A percentile compares a stretch with the other conserved stretches of the same genome.
Conservation (phyloP, 176 grass and related monocot genomes). For the Microstegium vimineum region DNA sequence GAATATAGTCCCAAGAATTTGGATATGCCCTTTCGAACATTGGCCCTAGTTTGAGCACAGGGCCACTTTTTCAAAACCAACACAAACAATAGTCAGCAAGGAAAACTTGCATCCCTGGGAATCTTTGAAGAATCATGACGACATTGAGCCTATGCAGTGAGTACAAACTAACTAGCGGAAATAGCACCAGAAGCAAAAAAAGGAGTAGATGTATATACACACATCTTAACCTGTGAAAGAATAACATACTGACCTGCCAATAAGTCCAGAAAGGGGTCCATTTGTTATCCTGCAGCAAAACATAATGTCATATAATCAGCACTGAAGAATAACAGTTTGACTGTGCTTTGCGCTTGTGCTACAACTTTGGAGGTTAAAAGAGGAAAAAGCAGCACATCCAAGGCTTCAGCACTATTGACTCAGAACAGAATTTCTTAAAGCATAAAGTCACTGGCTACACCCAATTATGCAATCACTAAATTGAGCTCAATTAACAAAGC, state of each 20-base stretch:
- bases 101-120: not conserved
- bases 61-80: not conserved
- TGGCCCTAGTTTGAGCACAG: not conserved
- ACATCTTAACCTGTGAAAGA: constrained; percentile 12
- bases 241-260: constrained; percentile 71
- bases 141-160: not conserved
- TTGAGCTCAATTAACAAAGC: constrained; percentile 2
- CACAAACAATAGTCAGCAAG: not conserved
- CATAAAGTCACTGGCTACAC: not conserved
- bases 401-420: not conserved
- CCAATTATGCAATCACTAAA: not conserved
- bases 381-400: not conserved
- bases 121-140: not conserved
- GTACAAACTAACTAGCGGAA: not conserved
- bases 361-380: not conserved
- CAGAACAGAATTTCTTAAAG: constrained; percentile 7
- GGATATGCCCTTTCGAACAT: not conserved
- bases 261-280: constrained; percentile 95
- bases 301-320: not conserved
- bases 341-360: not conserved
- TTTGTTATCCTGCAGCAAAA: constrained; percentile 82
- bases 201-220: not conserved
- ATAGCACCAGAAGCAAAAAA: not conserved
- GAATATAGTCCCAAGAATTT: not conserved
- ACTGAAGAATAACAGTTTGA: not conserved